These are phyloP conservation scores for Rubia tinctorum DNA, from an alignment of 305 asterid species.

Conservation along the genomic window DNA sequence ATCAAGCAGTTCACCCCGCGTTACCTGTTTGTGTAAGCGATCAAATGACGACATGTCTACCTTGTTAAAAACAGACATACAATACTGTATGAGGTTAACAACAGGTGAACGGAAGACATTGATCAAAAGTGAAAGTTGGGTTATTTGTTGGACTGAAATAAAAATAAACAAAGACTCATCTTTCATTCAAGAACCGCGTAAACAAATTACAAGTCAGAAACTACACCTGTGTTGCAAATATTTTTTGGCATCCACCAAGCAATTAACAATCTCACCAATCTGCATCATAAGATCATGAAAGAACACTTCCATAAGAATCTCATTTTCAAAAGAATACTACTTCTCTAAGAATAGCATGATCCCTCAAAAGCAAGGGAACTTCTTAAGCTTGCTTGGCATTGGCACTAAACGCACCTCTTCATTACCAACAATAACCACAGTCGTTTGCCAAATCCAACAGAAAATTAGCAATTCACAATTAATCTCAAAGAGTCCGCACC, in stretches of 20 bases:
- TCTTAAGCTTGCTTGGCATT: conserved; percentile 94
- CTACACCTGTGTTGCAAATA: conserved; percentile 76
- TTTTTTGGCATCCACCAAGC: conserved; percentile 69
- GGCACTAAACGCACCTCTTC: conserved; percentile 97
- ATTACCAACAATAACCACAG: conserved; percentile 69
- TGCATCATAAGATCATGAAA: conserved; percentile 32
- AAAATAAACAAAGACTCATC: background rate
- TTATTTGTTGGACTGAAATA: background rate
- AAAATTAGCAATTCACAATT: conserved; percentile 16
- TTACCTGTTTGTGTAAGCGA: conserved; percentile 79
- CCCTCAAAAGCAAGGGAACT: conserved; percentile 95
- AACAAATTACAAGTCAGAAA: conserved; percentile 10
- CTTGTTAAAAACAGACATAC: conserved; percentile 33
- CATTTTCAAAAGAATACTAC: background rate
- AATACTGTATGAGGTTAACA: background rate
- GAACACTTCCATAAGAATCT: background rate
- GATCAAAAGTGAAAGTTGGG: too few relatives aligned
- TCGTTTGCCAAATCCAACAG: conserved; percentile 54
- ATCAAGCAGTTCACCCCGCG: background rate
- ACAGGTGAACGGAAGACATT: background rate
- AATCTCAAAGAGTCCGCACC: background rate
- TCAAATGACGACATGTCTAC: conserved; percentile 76
- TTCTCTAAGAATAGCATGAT: background rate
- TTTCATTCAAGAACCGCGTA: background rate
- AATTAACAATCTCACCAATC: conserved; percentile 74